Conservation (phyloP, 306 rosid species). For the Ormosia semicastrata region DNA sequence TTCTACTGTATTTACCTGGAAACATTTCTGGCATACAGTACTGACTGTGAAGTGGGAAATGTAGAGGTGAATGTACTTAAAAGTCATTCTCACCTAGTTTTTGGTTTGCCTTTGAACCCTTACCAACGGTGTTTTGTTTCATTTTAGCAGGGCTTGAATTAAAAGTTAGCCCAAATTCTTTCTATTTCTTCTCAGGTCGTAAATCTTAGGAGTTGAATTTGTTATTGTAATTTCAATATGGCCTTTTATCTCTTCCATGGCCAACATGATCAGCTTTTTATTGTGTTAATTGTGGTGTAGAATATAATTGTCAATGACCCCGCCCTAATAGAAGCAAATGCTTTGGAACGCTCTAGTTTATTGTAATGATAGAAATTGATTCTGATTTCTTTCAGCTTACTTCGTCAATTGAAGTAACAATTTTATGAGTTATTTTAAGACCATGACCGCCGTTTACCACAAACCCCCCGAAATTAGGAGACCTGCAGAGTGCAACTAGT, state of each 20-base stretch:
- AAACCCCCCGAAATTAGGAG: background rate
- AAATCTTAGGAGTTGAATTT: background rate
- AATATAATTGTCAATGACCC: background rate
- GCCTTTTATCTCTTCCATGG: background rate
- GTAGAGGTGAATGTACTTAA: background rate
- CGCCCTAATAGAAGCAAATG: background rate
- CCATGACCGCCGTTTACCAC: too few species aligned
- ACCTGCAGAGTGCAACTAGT: background rate
- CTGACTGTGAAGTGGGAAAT: background rate
- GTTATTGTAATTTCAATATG: background rate
- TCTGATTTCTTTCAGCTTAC: background rate
- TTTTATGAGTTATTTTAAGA: background rate
- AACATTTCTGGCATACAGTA: background rate
- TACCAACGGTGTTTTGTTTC: background rate
- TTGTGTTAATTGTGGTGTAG: background rate
- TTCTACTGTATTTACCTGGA: background rate
- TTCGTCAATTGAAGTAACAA: background rate
- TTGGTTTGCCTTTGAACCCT: background rate
- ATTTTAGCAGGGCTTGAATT: background rate
- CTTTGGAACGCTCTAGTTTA: background rate
- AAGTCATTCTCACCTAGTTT: background rate
- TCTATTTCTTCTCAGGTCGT: background rate
- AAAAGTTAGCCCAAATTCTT: background rate
- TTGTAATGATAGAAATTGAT: background rate
- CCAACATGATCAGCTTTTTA: background rate